Evolutionary conservation across 2,329 filamentous ascomycete genomes (phyloP).

Genomic region (Fusarium poae): DNA sequence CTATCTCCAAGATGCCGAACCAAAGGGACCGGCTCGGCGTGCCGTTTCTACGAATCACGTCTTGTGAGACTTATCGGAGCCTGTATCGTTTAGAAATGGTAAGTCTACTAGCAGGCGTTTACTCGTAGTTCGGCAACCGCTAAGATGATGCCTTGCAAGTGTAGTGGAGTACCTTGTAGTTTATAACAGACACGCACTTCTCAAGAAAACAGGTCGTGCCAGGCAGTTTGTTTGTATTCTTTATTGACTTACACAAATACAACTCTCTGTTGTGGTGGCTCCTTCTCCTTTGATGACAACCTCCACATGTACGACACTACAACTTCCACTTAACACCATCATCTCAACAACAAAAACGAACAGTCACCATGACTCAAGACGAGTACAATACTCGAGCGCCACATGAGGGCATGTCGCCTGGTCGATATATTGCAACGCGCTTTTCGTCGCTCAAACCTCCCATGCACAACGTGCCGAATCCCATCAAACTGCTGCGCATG

Average conservation of each 20-base stretch:
- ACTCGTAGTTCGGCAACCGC: constrained; percentile 40
- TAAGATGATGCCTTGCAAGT: constrained; percentile 13
- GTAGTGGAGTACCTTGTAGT: constrained; percentile 12
- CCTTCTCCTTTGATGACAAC: not conserved
- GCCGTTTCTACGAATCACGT: constrained; percentile 5
- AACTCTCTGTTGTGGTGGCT: not conserved
- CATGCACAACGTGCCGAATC: constrained; percentile 67
- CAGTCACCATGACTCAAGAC: constrained; percentile 41
- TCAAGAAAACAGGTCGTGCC: not conserved
- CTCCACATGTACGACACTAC: too few relatives aligned
- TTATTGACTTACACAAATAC: not conserved
- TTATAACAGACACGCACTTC: constrained; percentile 24
- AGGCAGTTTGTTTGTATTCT: constrained; percentile 14
- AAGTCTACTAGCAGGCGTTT: constrained; percentile 2
- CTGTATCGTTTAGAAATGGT: constrained; percentile 16
- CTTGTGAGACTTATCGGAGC: not conserved
- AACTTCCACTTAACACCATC: not conserved
- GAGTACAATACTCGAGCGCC: constrained; percentile 56
- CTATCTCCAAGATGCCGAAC: constrained; percentile 21
- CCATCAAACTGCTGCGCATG: constrained; percentile 62
- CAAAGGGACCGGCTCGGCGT: constrained; percentile 9
- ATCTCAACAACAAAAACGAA: not conserved
- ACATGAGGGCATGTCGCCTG: constrained; percentile 63
- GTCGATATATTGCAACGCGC: constrained; percentile 65
- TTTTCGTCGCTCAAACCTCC: constrained; percentile 69